A percentile compares a stretch with the other conserved stretches of the same genome.
Conservation (phyloP, 2,329 filamentous ascomycete species). For the Talaromyces sp. region DNA sequence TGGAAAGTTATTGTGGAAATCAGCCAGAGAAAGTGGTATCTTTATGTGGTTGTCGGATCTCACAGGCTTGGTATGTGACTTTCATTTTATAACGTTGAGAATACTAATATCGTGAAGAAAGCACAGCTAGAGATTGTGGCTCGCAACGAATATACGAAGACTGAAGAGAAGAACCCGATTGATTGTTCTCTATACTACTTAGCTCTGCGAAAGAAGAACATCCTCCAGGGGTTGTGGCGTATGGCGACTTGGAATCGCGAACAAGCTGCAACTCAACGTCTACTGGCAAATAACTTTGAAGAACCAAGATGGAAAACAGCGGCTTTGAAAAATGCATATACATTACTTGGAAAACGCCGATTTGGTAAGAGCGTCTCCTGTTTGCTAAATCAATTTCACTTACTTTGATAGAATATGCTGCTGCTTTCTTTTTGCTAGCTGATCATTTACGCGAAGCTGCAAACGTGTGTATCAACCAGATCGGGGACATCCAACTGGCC, state of each 20-base stretch:
- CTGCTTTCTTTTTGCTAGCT: slow-evolving; percentile 89
- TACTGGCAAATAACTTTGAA: slow-evolving; percentile 86
- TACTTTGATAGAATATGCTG: slow-evolving; percentile 67
- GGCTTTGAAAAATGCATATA: slow-evolving; percentile 94
- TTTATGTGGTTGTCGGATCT: slow-evolving; percentile 91
- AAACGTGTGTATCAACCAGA: slow-evolving; percentile 76
- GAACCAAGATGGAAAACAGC: slow-evolving; percentile 82
- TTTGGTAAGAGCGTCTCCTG: slow-evolving; percentile 56
- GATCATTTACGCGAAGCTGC: slow-evolving; percentile 80
- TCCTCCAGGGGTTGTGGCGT: slow-evolving; percentile 86
- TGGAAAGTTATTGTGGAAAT: slow-evolving; percentile 73
- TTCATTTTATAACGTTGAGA: neutral
- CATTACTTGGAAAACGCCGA: slow-evolving; percentile 79
- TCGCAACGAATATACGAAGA: slow-evolving; percentile 85
- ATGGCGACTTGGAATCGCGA: slow-evolving; percentile 89
- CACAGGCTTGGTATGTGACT: slow-evolving; percentile 60
- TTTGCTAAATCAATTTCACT: neutral
- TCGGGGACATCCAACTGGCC: slow-evolving; percentile 83
- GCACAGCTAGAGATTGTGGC: slow-evolving; percentile 84
- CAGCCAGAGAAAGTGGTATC: slow-evolving; percentile 78
- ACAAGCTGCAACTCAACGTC: slow-evolving; percentile 68
- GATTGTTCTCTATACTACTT: slow-evolving; percentile 90
- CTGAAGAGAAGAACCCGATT: slow-evolving; percentile 79
- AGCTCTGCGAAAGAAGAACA: slow-evolving; percentile 81
- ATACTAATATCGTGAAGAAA: slow-evolving; percentile 41